These are phyloP conservation scores for Linnemannia zychae DNA, from an alignment of 192 early-diverging fungal species.

Conservation along the genomic window DNA sequence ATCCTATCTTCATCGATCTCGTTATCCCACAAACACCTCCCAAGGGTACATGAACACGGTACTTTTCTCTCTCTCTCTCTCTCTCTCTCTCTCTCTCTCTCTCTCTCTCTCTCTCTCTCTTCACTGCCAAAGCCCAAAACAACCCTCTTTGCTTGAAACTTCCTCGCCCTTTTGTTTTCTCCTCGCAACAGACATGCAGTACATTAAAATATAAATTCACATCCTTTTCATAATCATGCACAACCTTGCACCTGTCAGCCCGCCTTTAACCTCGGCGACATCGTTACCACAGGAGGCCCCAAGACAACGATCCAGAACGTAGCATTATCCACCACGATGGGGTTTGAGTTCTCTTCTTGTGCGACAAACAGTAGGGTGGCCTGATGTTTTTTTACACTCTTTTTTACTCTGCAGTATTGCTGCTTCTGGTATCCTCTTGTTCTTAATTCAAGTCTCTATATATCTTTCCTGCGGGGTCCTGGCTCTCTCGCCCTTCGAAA, in stretches of 20 bases:
- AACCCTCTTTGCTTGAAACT: not conserved
- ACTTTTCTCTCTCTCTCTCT: not conserved
- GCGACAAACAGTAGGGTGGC: slow-evolving; percentile 2
- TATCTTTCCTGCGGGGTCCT: not conserved
- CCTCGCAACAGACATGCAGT: not conserved
- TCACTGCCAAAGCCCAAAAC: not conserved
- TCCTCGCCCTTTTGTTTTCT: not conserved
- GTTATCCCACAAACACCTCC: slow-evolving; percentile 6
- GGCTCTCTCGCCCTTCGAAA: not conserved
- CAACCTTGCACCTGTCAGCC: not conserved
- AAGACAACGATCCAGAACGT: not conserved
- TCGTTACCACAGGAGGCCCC: not conserved
- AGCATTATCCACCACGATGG: not conserved
- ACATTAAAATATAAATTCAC: not conserved
- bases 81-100: not conserved
- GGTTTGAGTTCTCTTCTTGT: slow-evolving; percentile 1
- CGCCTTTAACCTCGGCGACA: not conserved
- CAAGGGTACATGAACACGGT: not conserved
- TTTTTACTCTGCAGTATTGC: not conserved
- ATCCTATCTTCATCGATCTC: not conserved
- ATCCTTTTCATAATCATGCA: not conserved
- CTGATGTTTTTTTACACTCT: not conserved
- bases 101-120: not conserved
- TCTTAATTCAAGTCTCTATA: not conserved
- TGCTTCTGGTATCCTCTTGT: too few species aligned